These are phyloP conservation scores for Chloris gayana DNA, from an alignment of 176 grass and related monocot species.

Conservation along the genomic window DNA sequence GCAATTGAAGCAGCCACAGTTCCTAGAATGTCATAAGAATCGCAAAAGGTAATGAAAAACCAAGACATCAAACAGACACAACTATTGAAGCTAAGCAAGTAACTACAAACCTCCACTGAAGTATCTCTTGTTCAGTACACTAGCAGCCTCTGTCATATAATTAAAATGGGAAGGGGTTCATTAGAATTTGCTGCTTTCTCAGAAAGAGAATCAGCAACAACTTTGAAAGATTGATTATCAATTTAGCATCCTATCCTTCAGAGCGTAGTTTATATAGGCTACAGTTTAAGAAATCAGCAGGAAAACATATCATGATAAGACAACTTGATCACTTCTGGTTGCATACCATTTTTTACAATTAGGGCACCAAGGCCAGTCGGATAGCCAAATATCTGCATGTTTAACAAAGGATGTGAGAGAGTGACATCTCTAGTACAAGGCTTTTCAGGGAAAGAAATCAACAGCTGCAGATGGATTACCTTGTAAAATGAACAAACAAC, in stretches of 20 bases:
- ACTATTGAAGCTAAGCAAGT: slow-evolving; percentile 6
- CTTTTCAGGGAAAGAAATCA: background rate
- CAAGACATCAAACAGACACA: slow-evolving; percentile 4
- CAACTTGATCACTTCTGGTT: slow-evolving; percentile 22
- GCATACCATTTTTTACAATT: slow-evolving; percentile 82
- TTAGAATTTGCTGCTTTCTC: slow-evolving; percentile 8
- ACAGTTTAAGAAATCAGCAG: slow-evolving; percentile 9
- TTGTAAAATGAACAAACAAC: slow-evolving; percentile 96
- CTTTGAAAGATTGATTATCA: slow-evolving; percentile 1
- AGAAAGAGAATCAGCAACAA: background rate
- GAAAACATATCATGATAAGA: slow-evolving; percentile 10
- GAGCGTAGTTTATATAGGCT: slow-evolving; percentile 17
- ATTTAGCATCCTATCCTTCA: slow-evolving; percentile 13
- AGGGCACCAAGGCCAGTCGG: slow-evolving; percentile 95
- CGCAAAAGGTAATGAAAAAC: slow-evolving; percentile 30
- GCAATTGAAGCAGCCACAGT: slow-evolving; percentile 90
- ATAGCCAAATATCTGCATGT: slow-evolving; percentile 95
- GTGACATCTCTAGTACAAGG: slow-evolving; percentile 33
- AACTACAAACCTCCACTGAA: slow-evolving; percentile 84
- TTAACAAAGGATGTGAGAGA: slow-evolving; percentile 33
- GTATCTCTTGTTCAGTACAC: slow-evolving; percentile 79
- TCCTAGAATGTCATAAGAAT: slow-evolving; percentile 55
- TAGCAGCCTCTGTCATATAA: slow-evolving; percentile 76
- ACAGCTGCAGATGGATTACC: slow-evolving; percentile 53
- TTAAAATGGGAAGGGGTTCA: slow-evolving; percentile 35